Base-by-base conservation (phyloP, 805 yeast genomes). In the Suhomyces faveliae region DNA sequence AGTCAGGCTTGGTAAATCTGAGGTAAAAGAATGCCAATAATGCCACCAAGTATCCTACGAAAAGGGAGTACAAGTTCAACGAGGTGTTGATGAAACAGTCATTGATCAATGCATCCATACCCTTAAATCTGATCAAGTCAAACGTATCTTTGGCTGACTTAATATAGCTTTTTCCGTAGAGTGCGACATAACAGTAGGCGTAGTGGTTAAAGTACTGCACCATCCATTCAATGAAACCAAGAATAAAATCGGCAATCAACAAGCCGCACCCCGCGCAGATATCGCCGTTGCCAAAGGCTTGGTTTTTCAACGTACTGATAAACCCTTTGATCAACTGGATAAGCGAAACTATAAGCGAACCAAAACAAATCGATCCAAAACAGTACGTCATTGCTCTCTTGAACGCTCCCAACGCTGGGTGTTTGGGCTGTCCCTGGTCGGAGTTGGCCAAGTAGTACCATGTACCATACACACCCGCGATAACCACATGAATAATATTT, bases 351-450 rank as follows among this genome's bases (percentile, higher is more conserved):
- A 86, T 76, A 59, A 86, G 65, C 2, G 89, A 85, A 0, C 97
- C 96, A 60, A 88, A 86, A 62, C 96, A 86, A 47, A 91, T 85
- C 2, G 96, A 87, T 2, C 98, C 97, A 59, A 90, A 85, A 8
- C 96, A 88, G 62, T 84, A 86, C 3, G 96, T 86, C 66, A 88
- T 65, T 0, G 96, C 89, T 55, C 96, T 77, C 58, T 74, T 80
- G 54, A 90, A 81, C 2, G 96, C 84, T 2, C 94, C 90, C 51
- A 84, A 70, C 0, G 95, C 94, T 3, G 96, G 92, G 72, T 79
- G 77, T 57, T 62, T 76, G 25, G 96, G 96, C 71, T 80, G 84
- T 2, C 90, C 90, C 62, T 85, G 85, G 61, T 84, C 89, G 10
- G 89, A 80, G 47, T 75, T 74, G 15, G 86, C 78, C 65, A 87